Percentiles rank a stretch among this genome's conserved stretches.
These are phyloP conservation scores for Neocucurbitaria cava DNA, from an alignment of 2,329 filamentous ascomycete species.

Conservation along the genomic window DNA sequence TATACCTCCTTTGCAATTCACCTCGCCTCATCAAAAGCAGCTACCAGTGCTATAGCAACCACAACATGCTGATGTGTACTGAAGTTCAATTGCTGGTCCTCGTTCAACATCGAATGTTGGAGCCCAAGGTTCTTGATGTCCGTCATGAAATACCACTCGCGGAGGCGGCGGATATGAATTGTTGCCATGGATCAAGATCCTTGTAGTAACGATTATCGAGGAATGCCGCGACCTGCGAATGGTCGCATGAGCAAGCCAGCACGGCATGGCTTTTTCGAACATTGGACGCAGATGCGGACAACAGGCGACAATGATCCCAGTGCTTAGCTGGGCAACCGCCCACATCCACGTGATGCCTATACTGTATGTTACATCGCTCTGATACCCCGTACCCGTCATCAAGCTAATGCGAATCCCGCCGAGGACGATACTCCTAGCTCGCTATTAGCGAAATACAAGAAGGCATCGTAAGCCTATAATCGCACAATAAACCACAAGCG, in stretches of 20 bases:
- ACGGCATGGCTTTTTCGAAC: constrained; percentile 27
- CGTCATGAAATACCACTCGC: constrained; percentile 11
- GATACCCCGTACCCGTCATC: constrained; percentile 5
- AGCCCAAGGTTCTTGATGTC: constrained; percentile 11
- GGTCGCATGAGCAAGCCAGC: constrained; percentile 11
- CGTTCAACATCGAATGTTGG: constrained; percentile 26
- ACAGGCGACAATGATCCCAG: constrained; percentile 33
- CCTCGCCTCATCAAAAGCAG: not conserved
- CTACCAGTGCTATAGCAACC: not conserved
- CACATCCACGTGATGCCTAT: constrained; percentile 25
- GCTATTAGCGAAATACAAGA: constrained; percentile 9
- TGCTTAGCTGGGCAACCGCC: constrained; percentile 29
- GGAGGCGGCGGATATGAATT: not conserved
- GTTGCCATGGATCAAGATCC: constrained; percentile 19
- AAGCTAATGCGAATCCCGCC: constrained; percentile 18
- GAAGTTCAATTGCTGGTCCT: constrained; percentile 1
- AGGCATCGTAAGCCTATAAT: not conserved
- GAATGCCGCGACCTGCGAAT: not conserved
- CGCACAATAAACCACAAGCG: constrained; percentile 30
- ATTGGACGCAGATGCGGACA: constrained; percentile 32
- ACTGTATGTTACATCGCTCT: constrained; percentile 23
- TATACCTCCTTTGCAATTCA: not conserved
- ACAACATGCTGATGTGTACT: not conserved
- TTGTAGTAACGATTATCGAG: constrained; percentile 28
- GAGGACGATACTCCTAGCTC: constrained; percentile 23